A percentile compares a stretch with the other conserved stretches of the same genome.
phyloP scores from a whole-genome alignment of 140 eudicot genomes.

The Artemisia princeps region DNA sequence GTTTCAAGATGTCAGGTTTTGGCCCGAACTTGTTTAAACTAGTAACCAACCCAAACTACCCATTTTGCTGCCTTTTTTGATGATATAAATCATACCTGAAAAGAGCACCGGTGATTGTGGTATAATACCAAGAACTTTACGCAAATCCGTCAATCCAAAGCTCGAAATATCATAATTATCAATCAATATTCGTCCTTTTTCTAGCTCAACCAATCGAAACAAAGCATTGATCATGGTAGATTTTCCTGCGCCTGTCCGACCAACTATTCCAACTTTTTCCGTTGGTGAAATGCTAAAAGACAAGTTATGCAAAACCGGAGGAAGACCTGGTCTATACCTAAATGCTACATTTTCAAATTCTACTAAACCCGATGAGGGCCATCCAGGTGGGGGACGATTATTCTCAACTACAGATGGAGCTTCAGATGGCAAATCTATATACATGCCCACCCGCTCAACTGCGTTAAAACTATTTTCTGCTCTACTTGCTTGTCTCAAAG shows the following conservation, averaged over 20 bases:
- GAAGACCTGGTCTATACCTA: conserved; percentile 79
- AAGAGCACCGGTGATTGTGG: conserved; percentile 91
- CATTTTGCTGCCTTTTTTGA: too few species aligned
- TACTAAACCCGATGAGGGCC: conserved; percentile 77
- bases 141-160: conserved; percentile 73
- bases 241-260: conserved; percentile 97
- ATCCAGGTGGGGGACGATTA: conserved; percentile 78
- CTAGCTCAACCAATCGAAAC: conserved; percentile 84
- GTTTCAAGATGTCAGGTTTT: too few species aligned
- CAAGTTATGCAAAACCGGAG: conserved; percentile 78
- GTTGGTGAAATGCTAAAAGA: conserved; percentile 56
- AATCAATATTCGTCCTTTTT: conserved; percentile 70
- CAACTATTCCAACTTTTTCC: conserved; percentile 85
- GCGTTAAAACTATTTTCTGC: conserved; percentile 90
- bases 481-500: conserved; percentile 74
- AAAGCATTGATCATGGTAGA: conserved; percentile 94
- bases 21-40: too few species aligned
- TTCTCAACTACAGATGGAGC: conserved; percentile 58
- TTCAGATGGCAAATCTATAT: conserved; percentile 75
- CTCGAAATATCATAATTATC: conserved; percentile 62
- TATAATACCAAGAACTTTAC: conserved; percentile 84
- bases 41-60: too few species aligned
- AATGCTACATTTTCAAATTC: conserved; percentile 67
- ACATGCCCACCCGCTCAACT: conserved; percentile 83
- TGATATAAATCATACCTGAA: conserved; percentile 53